Evolutionary conservation across 805 yeast species (phyloP).

Genomic region (Yamadazyma laniorum): DNA sequence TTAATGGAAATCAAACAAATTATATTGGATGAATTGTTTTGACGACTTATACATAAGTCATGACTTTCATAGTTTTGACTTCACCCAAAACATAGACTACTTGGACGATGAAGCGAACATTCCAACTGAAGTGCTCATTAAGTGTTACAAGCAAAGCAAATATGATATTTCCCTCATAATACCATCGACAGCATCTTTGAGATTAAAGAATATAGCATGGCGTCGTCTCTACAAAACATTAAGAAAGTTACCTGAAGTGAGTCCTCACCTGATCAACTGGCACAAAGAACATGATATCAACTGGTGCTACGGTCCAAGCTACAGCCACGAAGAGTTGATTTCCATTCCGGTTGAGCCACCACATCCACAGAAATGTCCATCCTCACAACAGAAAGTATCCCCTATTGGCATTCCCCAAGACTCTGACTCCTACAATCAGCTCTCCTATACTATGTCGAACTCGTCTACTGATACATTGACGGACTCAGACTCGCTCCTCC

Average conservation of each 20-base stretch:
- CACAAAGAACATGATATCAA: constrained; percentile 53
- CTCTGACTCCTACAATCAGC: neutral
- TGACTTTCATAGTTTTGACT: constrained; percentile 11
- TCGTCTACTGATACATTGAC: constrained; percentile 8
- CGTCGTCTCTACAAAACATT: constrained; percentile 36
- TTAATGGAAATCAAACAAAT: neutral
- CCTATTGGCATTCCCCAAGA: neutral
- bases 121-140: constrained; percentile 12
- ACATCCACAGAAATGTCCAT: neutral
- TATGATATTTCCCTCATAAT: constrained; percentile 15
- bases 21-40: constrained; percentile 14
- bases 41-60: constrained; percentile 16
- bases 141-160: constrained; percentile 16
- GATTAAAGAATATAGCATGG: constrained; percentile 41
- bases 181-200: constrained; percentile 16
- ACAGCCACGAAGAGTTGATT: constrained; percentile 9
- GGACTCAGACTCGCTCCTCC: constrained; percentile 6
- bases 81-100: constrained; percentile 20
- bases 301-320: constrained; percentile 53
- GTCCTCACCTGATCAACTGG: constrained; percentile 53
- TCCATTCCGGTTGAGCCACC: neutral
- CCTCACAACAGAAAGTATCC: neutral
- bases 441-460: constrained; percentile 1
- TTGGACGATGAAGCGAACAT: constrained; percentile 15
- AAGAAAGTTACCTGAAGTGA: constrained; percentile 25